phyloP scores from a whole-genome alignment of 495 filamentous ascomycete genomes.

The Durotheca rogersii region DNA sequence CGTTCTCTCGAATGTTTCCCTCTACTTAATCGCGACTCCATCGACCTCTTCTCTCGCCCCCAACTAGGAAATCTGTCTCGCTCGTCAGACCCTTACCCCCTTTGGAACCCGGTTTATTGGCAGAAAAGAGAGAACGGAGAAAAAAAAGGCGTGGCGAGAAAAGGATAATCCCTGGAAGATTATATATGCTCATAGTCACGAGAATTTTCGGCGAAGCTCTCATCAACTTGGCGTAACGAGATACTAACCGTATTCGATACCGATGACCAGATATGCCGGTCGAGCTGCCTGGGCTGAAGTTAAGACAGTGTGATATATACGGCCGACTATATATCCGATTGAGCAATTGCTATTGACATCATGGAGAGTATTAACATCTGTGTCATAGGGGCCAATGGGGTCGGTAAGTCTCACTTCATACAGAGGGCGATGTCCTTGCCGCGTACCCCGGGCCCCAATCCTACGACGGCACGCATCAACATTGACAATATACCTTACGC shows the following conservation, averaged over 20 bases:
- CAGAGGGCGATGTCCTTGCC: conserved; percentile 73
- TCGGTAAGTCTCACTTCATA: conserved; percentile 90
- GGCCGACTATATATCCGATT: conserved; percentile 8
- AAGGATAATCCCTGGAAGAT: background rate
- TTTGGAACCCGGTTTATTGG: too few relatives aligned
- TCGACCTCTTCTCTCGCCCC: background rate
- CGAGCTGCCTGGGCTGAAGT: conserved; percentile 1
- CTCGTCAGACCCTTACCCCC: too few relatives aligned
- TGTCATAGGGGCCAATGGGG: conserved; percentile 75
- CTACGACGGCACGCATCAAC: conserved; percentile 66
- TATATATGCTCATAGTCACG: conserved; percentile 15
- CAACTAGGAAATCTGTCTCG: background rate
- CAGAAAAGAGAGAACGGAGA: too few relatives aligned
- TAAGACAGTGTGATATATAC: background rate
- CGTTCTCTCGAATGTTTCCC: background rate
- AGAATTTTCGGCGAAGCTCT: conserved; percentile 12
- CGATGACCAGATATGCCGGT: conserved; percentile 4
- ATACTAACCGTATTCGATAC: conserved; percentile 13
- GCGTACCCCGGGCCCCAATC: conserved; percentile 53
- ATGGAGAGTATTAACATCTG: conserved; percentile 79
- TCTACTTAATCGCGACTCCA: background rate
- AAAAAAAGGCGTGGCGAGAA: too few relatives aligned
- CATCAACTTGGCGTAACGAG: conserved; percentile 8
- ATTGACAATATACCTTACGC: conserved; percentile 74
- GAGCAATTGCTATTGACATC: conserved; percentile 5